Conservation (phyloP, 1,284 basidiomycete genomes). For the Puccinia polysora region DNA sequence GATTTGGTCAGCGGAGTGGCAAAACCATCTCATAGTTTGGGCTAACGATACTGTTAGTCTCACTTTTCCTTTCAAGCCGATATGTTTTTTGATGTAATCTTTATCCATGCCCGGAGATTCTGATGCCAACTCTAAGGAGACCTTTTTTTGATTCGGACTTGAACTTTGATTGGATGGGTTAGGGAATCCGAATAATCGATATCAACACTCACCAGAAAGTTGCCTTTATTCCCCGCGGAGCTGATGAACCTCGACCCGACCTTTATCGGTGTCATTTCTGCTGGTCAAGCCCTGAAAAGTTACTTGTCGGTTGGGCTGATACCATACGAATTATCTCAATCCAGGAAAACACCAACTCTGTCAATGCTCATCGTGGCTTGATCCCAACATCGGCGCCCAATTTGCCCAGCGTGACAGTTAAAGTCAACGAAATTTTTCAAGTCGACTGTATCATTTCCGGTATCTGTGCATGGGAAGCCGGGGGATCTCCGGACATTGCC, state of each 20-base stretch:
- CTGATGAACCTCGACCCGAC: conserved; percentile 78
- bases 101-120: background rate
- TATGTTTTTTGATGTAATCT: background rate
- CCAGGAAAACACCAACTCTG: conserved; percentile 9
- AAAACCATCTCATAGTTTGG: conserved; percentile 84
- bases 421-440: conserved; percentile 85
- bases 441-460: conserved; percentile 94
- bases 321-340: conserved; percentile 74
- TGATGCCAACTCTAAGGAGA: conserved; percentile 29
- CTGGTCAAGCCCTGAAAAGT: conserved; percentile 82
- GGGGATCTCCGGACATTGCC: conserved; percentile 28
- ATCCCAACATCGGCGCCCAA: conserved; percentile 1
- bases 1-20: conserved; percentile 87
- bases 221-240: conserved; percentile 76
- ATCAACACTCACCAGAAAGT: conserved; percentile 72
- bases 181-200: conserved; percentile 95
- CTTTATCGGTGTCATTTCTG: conserved; percentile 83
- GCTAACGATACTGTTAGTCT: conserved; percentile 76
- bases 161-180: background rate
- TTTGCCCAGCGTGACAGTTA: conserved; percentile 55
- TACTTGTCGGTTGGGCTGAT: conserved; percentile 92
- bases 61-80: background rate
- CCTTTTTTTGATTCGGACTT: conserved; percentile 8
- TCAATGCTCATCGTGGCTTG: conserved; percentile 4
- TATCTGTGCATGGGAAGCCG: conserved; percentile 62